Evolutionary conservation across 2,329 filamentous ascomycete genomes (phyloP), one percentile per base, ranked within the genome.

Genomic region (Nannizziopsis barbatae): DNA sequence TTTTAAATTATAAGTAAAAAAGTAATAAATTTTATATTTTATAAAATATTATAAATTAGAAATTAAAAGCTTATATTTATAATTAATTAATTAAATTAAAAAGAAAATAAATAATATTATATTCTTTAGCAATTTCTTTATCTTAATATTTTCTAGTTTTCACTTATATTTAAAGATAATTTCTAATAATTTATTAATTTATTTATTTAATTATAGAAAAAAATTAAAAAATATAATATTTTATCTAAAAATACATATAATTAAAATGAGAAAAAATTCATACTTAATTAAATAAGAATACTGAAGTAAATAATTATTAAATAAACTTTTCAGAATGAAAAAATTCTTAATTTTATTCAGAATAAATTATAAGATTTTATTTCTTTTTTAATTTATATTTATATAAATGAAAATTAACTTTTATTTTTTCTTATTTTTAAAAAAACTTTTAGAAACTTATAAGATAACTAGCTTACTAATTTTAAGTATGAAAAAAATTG

Each of bases 161-260:
- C 30, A n/a, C n/a, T n/a, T n/a, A n/a, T n/a, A n/a, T 45, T 32
- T 1, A 10, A 17, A 4, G 8, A 30, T 27, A 18, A 12, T 48
- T 10, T 18, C 3, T 36, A 7, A 2, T 31, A 41, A 39, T 27
- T 45, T 36, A 36, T 17, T 18, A 36, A 27, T 35, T 32, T 4
- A 18, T 35, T 12, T 10, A 15, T 39, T 32, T 38, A 51, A 36
- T 30, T 51, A 11, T 9, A 18, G 11, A 8, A 45, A 31, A 45
- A 42, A 12, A 52, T 49, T 10, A 30, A 35, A 2, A 15, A 49
- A 36, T 49, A 49, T 32, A 6, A 45, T 1, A 43, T 49, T 44
- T 15, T 30, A 11, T 22, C 32, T 14, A 3, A 10, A 11, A 52
- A 52, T 43, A 52, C 18, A 1, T 52, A 49, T 12, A 52, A 52